phyloP scores from a whole-genome alignment of 2,329 filamentous ascomycete genomes.

The Phoma sp. region DNA sequence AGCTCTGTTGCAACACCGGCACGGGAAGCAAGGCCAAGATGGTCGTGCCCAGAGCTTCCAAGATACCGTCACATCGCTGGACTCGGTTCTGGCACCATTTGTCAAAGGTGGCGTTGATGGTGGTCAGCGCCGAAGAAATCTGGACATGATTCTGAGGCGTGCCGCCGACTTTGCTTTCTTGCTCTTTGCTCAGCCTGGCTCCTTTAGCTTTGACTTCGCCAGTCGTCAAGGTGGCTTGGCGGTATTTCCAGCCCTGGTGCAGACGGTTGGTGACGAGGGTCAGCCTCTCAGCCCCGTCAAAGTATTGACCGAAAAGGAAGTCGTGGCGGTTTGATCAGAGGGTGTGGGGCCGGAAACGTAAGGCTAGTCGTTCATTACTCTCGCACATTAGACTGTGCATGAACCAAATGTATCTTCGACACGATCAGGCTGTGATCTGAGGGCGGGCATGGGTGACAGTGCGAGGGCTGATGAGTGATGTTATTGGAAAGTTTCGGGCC shows the following conservation, averaged over 20 bases:
- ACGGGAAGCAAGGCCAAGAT: conserved; percentile 11
- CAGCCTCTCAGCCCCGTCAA: conserved; percentile 22
- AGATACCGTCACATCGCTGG: conserved; percentile 21
- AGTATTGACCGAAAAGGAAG: conserved; percentile 26
- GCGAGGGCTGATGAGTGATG: not conserved
- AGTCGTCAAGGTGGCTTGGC: conserved; percentile 19
- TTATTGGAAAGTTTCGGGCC: not conserved
- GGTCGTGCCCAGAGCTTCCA: conserved; percentile 14
- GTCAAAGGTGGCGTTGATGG: conserved; percentile 22
- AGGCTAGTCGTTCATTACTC: not conserved
- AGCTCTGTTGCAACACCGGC: conserved; percentile 22
- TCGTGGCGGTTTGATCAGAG: conserved; percentile 8
- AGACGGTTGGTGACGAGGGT: conserved; percentile 35
- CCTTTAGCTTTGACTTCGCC: conserved; percentile 38
- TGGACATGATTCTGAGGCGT: conserved; percentile 41
- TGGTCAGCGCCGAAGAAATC: conserved; percentile 31
- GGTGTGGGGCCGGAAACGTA: not conserved
- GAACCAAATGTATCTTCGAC: not conserved
- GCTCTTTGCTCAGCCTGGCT: conserved; percentile 42
- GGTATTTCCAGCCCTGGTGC: conserved; percentile 40
- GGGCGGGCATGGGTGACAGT: not conserved
- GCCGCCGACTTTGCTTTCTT: conserved; percentile 37
- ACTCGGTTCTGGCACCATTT: conserved; percentile 34
- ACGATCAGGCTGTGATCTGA: not conserved
- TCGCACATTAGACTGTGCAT: not conserved